These are phyloP conservation scores for Curvularia sp. DNA, from an alignment of 2,329 filamentous ascomycete species.

Conservation along the genomic window DNA sequence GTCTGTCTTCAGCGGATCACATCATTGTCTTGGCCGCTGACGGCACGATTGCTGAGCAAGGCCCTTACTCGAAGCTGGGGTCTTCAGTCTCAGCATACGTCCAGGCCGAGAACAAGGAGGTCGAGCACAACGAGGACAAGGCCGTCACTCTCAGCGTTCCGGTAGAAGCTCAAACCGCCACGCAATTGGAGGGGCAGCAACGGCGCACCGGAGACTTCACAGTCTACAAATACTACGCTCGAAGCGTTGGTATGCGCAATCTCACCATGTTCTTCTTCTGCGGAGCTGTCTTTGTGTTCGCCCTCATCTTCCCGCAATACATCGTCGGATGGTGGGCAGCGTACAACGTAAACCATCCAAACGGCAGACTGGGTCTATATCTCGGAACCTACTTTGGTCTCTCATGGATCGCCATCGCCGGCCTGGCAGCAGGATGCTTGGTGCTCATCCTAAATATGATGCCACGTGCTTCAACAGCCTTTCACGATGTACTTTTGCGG, in stretches of 20 bases:
- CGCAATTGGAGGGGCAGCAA: not conserved
- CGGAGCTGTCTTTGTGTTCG: conserved; percentile 28
- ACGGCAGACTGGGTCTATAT: conserved; percentile 39
- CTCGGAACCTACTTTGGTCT: conserved; percentile 32
- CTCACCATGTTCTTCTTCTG: conserved; percentile 22
- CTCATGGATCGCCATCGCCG: too few species aligned
- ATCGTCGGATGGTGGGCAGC: conserved; percentile 55
- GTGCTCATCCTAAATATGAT: too few species aligned
- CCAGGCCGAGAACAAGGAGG: not conserved
- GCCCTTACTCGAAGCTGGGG: conserved; percentile 45
- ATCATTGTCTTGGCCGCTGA: too few species aligned
- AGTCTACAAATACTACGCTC: conserved; percentile 29
- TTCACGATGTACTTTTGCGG: too few species aligned
- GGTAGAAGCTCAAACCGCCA: conserved; percentile 8
- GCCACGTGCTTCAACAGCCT: too few species aligned
- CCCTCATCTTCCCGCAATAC: conserved; percentile 5
- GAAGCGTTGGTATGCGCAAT: not conserved
- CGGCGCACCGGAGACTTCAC: conserved; percentile 24
- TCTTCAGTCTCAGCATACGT: conserved; percentile 4
- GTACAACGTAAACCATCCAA: conserved; percentile 47
- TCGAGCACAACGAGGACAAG: conserved; percentile 14
- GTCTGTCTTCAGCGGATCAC: too few species aligned
- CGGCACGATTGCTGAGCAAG: conserved; percentile 51
- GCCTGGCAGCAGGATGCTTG: too few species aligned
- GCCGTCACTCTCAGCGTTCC: conserved; percentile 8